Evolutionary conservation across 768 basidiomycete genomes (phyloP).

Genomic region (Lactifluus rugatus): DNA sequence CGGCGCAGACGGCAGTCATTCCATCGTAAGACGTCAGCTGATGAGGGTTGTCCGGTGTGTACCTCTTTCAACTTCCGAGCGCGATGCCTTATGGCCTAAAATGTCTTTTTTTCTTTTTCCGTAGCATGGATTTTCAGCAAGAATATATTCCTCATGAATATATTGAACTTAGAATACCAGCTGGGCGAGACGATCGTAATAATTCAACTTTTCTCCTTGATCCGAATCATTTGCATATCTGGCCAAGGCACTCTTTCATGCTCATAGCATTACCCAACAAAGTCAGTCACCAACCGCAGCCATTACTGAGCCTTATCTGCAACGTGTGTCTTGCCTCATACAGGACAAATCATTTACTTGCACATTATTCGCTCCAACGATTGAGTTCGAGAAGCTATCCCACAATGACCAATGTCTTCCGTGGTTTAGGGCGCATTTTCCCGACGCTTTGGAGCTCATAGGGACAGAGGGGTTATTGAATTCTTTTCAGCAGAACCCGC

Average conservation of each 20-base stretch:
- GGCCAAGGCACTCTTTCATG: conserved; percentile 99
- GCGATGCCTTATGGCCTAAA: conserved; percentile 19
- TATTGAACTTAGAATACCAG: conserved; percentile 91
- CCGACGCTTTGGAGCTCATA: conserved; percentile 78
- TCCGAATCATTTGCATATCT: conserved; percentile 95
- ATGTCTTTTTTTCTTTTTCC: neutral
- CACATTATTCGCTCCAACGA: conserved; percentile 84
- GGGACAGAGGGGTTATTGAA: conserved; percentile 68
- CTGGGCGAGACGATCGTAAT: conserved; percentile 53
- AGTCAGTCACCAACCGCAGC: conserved; percentile 41
- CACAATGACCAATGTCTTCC: conserved; percentile 45
- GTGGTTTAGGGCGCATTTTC: conserved; percentile 82
- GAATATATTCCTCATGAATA: conserved; percentile 95
- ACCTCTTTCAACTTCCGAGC: conserved; percentile 24
- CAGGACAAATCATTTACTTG: conserved; percentile 94
- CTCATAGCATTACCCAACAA: conserved; percentile 96
- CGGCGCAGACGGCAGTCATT: conserved; percentile 93
- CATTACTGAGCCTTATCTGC: conserved; percentile 13
- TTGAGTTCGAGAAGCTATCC: conserved; percentile 59
- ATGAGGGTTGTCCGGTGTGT: conserved; percentile 87
- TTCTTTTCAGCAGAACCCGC: conserved; percentile 77
- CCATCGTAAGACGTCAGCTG: conserved; percentile 83
- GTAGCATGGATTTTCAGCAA: conserved; percentile 90
- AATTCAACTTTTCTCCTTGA: conserved; percentile 72
- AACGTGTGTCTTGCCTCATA: conserved; percentile 15